These are phyloP conservation scores for Hemisphaericaspora subhashii DNA, from an alignment of 1,139 yeast genomes.

Conservation along the genomic window DNA sequence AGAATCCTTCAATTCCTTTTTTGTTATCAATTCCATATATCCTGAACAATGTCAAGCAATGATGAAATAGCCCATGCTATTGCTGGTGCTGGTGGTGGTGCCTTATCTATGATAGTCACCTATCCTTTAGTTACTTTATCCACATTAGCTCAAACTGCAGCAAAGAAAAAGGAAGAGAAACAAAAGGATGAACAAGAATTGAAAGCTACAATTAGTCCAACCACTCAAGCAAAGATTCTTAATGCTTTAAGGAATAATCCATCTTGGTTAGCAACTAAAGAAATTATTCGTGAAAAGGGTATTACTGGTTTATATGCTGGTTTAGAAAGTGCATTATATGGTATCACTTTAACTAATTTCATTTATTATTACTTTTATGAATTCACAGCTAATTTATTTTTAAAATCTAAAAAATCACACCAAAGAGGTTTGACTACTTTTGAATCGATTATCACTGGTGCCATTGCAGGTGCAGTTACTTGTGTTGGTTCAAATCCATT, in stretches of 20 bases:
- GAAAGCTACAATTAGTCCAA: constrained; percentile 10
- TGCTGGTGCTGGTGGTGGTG: constrained; percentile 94
- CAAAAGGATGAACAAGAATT: constrained; percentile 15
- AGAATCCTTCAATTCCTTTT: not conserved
- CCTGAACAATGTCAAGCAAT: constrained; percentile 28
- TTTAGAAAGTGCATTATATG: constrained; percentile 82
- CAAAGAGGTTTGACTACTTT: constrained; percentile 54
- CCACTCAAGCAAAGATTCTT: constrained; percentile 21
- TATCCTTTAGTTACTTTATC: constrained; percentile 84
- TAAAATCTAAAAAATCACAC: constrained; percentile 36
- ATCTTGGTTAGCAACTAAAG: constrained; percentile 38
- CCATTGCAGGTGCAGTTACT: constrained; percentile 85
- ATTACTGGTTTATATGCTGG: constrained; percentile 76
- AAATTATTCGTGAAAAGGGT: constrained; percentile 64
- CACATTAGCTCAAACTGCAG: constrained; percentile 75
- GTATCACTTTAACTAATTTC: constrained; percentile 82
- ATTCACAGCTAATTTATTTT: constrained; percentile 56
- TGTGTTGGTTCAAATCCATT: constrained; percentile 88
- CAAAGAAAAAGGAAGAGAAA: constrained; percentile 40
- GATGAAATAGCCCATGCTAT: constrained; percentile 79
- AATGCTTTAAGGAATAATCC: constrained; percentile 22
- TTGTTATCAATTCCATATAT: not conserved
- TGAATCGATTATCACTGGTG: constrained; percentile 78
- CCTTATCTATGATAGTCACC: constrained; percentile 79
- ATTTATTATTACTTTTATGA: constrained; percentile 91